Conservation (phyloP, 2,329 filamentous ascomycete genomes). For the Fusarium palustre region DNA sequence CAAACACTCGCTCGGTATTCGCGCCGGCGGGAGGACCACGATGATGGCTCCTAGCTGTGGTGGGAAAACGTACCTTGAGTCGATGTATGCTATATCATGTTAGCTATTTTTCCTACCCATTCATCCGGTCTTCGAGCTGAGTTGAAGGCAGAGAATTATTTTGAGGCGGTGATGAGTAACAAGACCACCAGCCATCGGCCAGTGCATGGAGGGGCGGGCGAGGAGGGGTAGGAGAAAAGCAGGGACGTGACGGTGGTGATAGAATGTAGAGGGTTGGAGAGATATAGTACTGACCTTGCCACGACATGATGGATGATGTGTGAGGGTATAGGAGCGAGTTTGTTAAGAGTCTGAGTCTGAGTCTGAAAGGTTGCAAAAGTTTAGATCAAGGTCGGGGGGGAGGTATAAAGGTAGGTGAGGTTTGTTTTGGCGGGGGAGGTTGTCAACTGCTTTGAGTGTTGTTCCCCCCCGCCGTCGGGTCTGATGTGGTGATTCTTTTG, state of each 20-base stretch:
- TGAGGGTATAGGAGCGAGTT: conserved; percentile 22
- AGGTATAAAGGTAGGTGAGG: conserved; percentile 9
- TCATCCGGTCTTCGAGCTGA: not conserved
- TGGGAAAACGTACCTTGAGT: conserved; percentile 58
- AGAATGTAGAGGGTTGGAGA: conserved; percentile 3
- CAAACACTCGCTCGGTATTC: conserved; percentile 29
- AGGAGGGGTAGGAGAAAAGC: conserved; percentile 25
- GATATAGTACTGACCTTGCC: conserved; percentile 70
- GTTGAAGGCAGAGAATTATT: conserved; percentile 46
- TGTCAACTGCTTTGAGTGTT: conserved; percentile 13
- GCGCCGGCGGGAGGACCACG: not conserved
- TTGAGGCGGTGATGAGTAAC: conserved; percentile 42
- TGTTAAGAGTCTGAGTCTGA: conserved; percentile 18
- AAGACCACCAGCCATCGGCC: not conserved
- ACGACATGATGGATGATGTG: conserved; percentile 69
- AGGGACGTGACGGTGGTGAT: conserved; percentile 9
- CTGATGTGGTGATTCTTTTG: conserved; percentile 41
- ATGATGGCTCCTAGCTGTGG: conserved; percentile 1
- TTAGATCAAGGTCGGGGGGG: not conserved
- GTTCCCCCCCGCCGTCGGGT: not conserved
- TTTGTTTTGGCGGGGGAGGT: conserved; percentile 41
- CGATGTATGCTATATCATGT: conserved; percentile 60
- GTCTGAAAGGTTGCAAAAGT: conserved; percentile 29
- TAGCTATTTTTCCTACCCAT: conserved; percentile 29
- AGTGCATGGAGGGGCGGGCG: conserved; percentile 37